phyloP scores from a whole-genome alignment of 2,329 filamentous ascomycete species.

The Nemania sp. region DNA sequence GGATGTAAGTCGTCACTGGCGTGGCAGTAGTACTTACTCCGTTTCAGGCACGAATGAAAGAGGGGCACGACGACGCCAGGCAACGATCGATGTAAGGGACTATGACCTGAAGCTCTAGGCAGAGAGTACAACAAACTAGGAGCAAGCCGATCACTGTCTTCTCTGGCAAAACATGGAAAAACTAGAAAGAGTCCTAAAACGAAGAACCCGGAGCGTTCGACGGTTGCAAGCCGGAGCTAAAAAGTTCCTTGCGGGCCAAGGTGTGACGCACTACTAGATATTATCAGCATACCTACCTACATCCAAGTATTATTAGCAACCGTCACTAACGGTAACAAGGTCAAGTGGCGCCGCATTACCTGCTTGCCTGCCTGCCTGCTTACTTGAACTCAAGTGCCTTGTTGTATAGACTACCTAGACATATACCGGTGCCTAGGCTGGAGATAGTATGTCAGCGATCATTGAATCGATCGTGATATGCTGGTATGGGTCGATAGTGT shows the following conservation, averaged over 20 bases:
- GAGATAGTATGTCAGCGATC: constrained; percentile 7
- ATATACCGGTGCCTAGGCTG: constrained; percentile 7
- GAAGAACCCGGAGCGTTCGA: neutral
- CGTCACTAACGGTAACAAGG: neutral
- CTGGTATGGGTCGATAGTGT: neutral
- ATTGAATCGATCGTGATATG: neutral
- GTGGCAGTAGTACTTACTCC: constrained; percentile 15
- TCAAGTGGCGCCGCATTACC: neutral
- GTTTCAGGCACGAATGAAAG: constrained; percentile 3
- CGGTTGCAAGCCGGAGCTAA: constrained; percentile 12
- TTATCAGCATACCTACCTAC: neutral
- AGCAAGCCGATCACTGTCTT: neutral
- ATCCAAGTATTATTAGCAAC: neutral
- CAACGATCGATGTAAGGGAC: constrained; percentile 3
- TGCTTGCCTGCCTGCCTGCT: neutral
- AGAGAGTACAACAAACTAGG: neutral
- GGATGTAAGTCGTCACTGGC: constrained; percentile 34
- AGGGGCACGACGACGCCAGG: neutral
- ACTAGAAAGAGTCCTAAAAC: neutral
- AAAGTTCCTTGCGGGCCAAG: constrained; percentile 18
- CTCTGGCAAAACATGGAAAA: neutral
- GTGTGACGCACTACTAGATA: neutral
- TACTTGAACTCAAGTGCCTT: neutral
- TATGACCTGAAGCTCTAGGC: neutral
- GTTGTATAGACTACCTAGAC: neutral